Percentiles rank a stretch among this genome's conserved stretches.
These are phyloP conservation scores for Chamaecrista fasciculata DNA, from an alignment of 306 rosid genomes.

Conservation along the genomic window DNA sequence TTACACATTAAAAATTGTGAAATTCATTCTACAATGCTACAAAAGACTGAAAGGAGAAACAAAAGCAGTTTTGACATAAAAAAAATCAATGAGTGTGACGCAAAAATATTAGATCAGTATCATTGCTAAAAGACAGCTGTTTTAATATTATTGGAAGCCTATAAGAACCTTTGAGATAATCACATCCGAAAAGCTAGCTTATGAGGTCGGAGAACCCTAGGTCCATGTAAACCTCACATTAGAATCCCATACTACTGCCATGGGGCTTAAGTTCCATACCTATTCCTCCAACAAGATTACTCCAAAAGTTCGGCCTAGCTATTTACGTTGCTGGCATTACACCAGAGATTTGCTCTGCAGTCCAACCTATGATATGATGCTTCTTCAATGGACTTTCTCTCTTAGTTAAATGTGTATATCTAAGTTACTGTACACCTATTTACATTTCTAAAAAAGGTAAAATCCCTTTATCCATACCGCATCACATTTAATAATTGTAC, in stretches of 20 bases:
- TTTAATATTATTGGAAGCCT: not conserved
- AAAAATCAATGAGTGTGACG: slow-evolving; percentile 4
- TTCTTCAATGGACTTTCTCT: not conserved
- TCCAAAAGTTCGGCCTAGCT: too few relatives aligned
- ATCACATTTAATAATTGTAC: not conserved
- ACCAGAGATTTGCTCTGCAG: not conserved
- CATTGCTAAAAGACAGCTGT: not conserved
- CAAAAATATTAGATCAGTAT: not conserved
- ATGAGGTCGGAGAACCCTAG: not conserved
- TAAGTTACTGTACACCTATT: not conserved
- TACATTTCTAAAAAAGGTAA: not conserved
- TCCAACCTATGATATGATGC: not conserved
- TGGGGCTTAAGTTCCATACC: not conserved
- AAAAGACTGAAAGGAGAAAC: not conserved
- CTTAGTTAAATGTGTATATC: not conserved
- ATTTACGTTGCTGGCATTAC: not conserved
- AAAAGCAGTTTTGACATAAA: not conserved
- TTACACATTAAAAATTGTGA: not conserved
- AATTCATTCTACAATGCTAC: slow-evolving; percentile 17
- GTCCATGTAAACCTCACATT: not conserved
- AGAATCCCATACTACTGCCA: not conserved
- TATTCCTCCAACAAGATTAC: not conserved
- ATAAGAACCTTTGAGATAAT: not conserved
- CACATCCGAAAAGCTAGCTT: not conserved
- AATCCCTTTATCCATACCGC: not conserved